Percentiles rank a stretch among this genome's conserved stretches.
Evolutionary conservation across 768 basidiomycete species (phyloP).

Genomic region (Mycena amicta): DNA sequence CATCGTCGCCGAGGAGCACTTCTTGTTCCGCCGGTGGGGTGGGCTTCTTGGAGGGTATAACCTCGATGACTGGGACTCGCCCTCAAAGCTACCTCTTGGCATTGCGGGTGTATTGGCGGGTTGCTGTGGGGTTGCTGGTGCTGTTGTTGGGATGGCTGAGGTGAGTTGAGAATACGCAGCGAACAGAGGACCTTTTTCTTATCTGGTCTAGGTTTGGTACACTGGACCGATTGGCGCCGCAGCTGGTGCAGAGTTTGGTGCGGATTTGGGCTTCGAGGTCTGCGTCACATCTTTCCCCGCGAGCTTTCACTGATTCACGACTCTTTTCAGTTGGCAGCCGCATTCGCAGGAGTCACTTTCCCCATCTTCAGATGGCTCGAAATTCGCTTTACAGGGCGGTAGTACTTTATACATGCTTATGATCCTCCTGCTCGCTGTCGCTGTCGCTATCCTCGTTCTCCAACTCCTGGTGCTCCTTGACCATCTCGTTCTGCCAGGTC

Average conservation of each 20-base stretch:
- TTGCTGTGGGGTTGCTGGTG: constrained; percentile 49
- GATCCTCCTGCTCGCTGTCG: constrained; percentile 10
- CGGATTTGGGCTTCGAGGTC: constrained; percentile 59
- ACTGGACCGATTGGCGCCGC: constrained; percentile 49
- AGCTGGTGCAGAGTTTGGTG: constrained; percentile 46
- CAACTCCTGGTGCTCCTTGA: constrained; percentile 6
- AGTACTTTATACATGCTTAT: neutral
- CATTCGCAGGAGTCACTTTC: constrained; percentile 48
- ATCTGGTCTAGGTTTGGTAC: constrained; percentile 50
- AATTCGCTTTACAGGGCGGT: constrained; percentile 41
- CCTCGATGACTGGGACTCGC: constrained; percentile 48
- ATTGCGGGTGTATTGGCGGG: constrained; percentile 50
- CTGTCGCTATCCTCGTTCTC: constrained; percentile 8
- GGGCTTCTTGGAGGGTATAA: constrained; percentile 54
- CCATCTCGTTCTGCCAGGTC: constrained; percentile 7
- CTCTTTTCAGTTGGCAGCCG: constrained; percentile 40
- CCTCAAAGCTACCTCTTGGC: constrained; percentile 47
- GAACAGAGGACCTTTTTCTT: too few relatives aligned
- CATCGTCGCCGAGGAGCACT: constrained; percentile 48
- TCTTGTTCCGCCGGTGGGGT: constrained; percentile 42
- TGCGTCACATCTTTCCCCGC: constrained; percentile 5
- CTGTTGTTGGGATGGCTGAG: constrained; percentile 56
- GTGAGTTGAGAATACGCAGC: constrained; percentile 23
- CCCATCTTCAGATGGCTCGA: constrained; percentile 53
- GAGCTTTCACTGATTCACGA: neutral